Percentiles rank a stretch among this genome's conserved stretches.
Conservation (phyloP, 2,329 filamentous ascomycete species). For the Elsinoe perseae region DNA sequence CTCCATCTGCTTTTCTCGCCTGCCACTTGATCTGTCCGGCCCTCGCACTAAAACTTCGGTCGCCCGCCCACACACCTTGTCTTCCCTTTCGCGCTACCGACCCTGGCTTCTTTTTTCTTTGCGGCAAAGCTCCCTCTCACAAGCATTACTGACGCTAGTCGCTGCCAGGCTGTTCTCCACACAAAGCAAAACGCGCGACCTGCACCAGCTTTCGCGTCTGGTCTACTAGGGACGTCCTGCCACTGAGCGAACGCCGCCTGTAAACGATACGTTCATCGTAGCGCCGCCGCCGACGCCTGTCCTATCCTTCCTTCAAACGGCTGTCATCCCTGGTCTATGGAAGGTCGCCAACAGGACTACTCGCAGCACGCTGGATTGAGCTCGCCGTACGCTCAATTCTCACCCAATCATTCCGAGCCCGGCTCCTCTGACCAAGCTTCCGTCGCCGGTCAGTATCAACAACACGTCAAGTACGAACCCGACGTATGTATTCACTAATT, state of each 20-base stretch:
- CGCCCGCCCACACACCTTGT: slow-evolving; percentile 14
- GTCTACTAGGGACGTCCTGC: not conserved
- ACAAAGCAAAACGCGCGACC: slow-evolving; percentile 7
- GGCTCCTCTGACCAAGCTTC: slow-evolving; percentile 81
- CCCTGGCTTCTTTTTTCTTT: slow-evolving; percentile 2
- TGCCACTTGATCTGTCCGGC: slow-evolving; percentile 12
- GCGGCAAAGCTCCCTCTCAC: slow-evolving; percentile 8
- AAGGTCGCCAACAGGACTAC: slow-evolving; percentile 47
- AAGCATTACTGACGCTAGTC: slow-evolving; percentile 15
- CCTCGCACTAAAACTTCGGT: slow-evolving; percentile 14
- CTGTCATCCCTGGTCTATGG: slow-evolving; percentile 43
- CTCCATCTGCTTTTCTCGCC: slow-evolving; percentile 2
- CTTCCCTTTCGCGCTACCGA: slow-evolving; percentile 14
- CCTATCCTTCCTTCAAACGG: slow-evolving; percentile 26
- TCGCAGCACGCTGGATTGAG: slow-evolving; percentile 47
- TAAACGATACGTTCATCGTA: slow-evolving; percentile 35
- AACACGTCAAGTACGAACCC: slow-evolving; percentile 47
- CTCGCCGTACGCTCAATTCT: slow-evolving; percentile 45
- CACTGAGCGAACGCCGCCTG: slow-evolving; percentile 7
- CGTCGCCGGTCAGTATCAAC: slow-evolving; percentile 75
- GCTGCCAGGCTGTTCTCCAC: not conserved
- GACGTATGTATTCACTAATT: slow-evolving; percentile 16
- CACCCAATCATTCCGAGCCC: slow-evolving; percentile 65
- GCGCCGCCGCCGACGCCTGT: slow-evolving; percentile 31
- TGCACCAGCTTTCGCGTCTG: not conserved